Base-by-base conservation (phyloP, 352 stramenopile species). In the Phytopythium vexans region DNA sequence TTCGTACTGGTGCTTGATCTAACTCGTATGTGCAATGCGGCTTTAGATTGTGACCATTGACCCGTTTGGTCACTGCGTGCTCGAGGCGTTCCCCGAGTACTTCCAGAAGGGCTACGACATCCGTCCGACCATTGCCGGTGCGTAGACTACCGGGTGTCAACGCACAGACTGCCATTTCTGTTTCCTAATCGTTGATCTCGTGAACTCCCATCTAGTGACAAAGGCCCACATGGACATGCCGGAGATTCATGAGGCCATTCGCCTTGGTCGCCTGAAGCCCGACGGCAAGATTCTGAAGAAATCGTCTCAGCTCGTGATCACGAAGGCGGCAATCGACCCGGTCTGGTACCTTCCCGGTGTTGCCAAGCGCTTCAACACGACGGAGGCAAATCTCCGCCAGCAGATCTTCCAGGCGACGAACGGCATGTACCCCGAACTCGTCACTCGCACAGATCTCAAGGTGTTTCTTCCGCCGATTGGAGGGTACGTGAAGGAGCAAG, bases 311-410 rank as follows among this genome's bases (percentile, higher is more conserved):
- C 77, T 95, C 41, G 83, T 97, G 49, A 95, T 98, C 53, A 97
- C 91, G 6, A 98, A 99, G 81, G 97, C 96, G 42, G 97, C 97
- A 4, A 98, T 99, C 55, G 97, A 99, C 70, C 97, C 97, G 1
- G 97, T 99, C 45, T 99, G 97, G 97, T 99, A 99, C 67, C 82
- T 99, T 38, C 97, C 97, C 7, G 97, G 97, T 61, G 95, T 99
- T 52, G 97, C 97, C 43, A 95, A 98, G 64, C 94, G 97, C 51
- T 99, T 99, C 70, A 97, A 97, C 68, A 98, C 93, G 50, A 97
- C 93, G 2, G 97, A 99, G 66, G 65, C 76, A 6, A 87, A 97
- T 59, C 73, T 99, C 38, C 93, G 97, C 38, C 91, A 99, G 67
- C 87, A 95, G 39, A 98, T 99, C 49, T 99, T 99, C 77, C 90